These are phyloP conservation scores for Magnaporthiopsis poae DNA, from an alignment of 2,329 filamentous ascomycete genomes.

Conservation along the genomic window DNA sequence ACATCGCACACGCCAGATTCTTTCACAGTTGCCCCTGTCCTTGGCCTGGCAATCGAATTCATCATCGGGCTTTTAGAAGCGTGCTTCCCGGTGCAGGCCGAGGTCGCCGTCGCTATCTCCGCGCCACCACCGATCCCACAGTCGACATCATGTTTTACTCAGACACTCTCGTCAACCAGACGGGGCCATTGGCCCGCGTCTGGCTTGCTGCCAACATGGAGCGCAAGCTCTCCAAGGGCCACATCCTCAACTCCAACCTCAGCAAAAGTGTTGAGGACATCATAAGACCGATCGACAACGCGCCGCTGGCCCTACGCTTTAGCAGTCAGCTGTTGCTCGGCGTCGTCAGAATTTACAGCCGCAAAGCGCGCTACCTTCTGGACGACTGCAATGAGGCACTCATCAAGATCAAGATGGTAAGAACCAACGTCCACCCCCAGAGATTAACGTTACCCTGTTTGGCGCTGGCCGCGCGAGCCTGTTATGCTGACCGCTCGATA, in stretches of 20 bases:
- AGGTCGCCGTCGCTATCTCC: not conserved
- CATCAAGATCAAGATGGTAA: slow-evolving; percentile 96
- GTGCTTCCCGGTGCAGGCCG: not conserved
- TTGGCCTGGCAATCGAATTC: not conserved
- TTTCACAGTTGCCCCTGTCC: not conserved
- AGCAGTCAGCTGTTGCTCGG: slow-evolving; percentile 90
- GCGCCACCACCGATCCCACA: no score
- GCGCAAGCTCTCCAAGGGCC: slow-evolving; percentile 94
- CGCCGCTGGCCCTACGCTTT: slow-evolving; percentile 85
- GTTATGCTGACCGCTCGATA: slow-evolving; percentile 21
- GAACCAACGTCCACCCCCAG: slow-evolving; percentile 14
- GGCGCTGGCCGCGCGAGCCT: not conserved
- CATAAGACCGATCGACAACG: slow-evolving; percentile 73
- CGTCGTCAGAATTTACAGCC: slow-evolving; percentile 93
- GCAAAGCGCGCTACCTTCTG: slow-evolving; percentile 89
- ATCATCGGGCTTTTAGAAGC: not conserved
- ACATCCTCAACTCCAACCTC: slow-evolving; percentile 89
- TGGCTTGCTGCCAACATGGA: slow-evolving; percentile 97
- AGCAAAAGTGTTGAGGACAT: slow-evolving; percentile 92
- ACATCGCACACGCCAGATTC: not conserved
- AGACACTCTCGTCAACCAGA: slow-evolving; percentile 89
- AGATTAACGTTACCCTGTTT: not conserved
- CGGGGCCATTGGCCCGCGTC: slow-evolving; percentile 89
- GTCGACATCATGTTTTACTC: slow-evolving; percentile 81
- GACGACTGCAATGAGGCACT: slow-evolving; percentile 97